A percentile compares a stretch with the other conserved stretches of the same genome.
phyloP scores from a whole-genome alignment of 2,329 filamentous ascomycete genomes.

The Colletotrichum tabaci region DNA sequence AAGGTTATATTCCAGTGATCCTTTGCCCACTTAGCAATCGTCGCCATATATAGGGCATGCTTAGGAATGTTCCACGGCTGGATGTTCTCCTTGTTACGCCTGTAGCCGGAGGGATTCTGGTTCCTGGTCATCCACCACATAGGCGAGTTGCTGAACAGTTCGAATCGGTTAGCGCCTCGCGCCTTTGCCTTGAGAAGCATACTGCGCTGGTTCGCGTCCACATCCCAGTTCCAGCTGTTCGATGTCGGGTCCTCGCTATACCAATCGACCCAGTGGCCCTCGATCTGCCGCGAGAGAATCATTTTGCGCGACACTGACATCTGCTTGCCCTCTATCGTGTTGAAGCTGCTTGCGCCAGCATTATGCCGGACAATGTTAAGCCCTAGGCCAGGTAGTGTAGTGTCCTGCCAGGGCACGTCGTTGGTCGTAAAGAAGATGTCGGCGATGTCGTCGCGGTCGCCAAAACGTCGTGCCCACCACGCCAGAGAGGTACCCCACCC shows the following conservation, averaged over 20 bases:
- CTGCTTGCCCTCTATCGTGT: slow-evolving; percentile 49
- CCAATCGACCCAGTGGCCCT: slow-evolving; percentile 59
- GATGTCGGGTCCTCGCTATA: slow-evolving; percentile 51
- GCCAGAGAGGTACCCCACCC: slow-evolving; percentile 61
- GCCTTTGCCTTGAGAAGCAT: slow-evolving; percentile 56
- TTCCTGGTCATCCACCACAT: slow-evolving; percentile 63
- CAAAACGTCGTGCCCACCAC: slow-evolving; percentile 61
- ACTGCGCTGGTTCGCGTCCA: slow-evolving; percentile 56
- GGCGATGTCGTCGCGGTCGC: slow-evolving; percentile 57
- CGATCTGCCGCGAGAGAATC: slow-evolving; percentile 55
- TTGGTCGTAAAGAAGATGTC: slow-evolving; percentile 57
- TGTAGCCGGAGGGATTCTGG: slow-evolving; percentile 57
- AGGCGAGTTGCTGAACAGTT: slow-evolving; percentile 63
- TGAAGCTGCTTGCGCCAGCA: slow-evolving; percentile 57
- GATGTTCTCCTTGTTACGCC: slow-evolving; percentile 56
- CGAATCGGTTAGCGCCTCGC: slow-evolving; percentile 54
- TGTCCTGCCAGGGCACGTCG: slow-evolving; percentile 48
- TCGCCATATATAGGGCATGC: slow-evolving; percentile 58
- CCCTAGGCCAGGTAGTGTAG: slow-evolving; percentile 55
- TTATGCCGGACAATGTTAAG: slow-evolving; percentile 62
- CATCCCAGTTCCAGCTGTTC: slow-evolving; percentile 57
- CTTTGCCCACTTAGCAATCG: slow-evolving; percentile 55
- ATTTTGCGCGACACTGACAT: slow-evolving; percentile 57
- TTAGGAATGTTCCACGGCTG: slow-evolving; percentile 55
- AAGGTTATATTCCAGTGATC: slow-evolving; percentile 57